Evolutionary conservation across 2,329 filamentous ascomycete species (phyloP).

Genomic region (Aspergillus hortae): DNA sequence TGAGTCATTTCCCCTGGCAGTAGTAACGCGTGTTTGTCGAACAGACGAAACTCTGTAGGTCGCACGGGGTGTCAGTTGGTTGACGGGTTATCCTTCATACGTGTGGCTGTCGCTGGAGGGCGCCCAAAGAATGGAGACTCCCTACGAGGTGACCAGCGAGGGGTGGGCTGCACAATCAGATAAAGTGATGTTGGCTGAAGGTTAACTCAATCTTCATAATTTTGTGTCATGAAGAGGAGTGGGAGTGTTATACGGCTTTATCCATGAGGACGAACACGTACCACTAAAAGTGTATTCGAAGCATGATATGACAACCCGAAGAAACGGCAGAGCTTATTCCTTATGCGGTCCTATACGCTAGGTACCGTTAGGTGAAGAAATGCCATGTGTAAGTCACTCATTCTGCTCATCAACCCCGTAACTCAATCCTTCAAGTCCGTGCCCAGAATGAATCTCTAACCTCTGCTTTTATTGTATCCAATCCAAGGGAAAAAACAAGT

Average conservation of each 20-base stretch:
- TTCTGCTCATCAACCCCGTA: background rate
- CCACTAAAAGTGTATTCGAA: background rate
- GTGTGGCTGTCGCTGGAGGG: too few species aligned
- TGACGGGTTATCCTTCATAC: too few species aligned
- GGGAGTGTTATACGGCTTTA: background rate
- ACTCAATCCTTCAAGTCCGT: background rate
- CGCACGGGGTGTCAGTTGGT: too few species aligned
- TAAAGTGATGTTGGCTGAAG: background rate
- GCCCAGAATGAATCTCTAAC: constrained; percentile 14
- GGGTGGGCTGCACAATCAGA: background rate
- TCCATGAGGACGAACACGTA: background rate
- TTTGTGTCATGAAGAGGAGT: background rate
- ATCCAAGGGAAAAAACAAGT: constrained; percentile 13
- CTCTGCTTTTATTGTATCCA: constrained; percentile 17
- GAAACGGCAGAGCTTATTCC: too few species aligned
- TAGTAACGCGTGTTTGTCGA: too few species aligned
- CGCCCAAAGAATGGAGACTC: too few species aligned
- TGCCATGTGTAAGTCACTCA: too few species aligned
- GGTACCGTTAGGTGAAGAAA: too few species aligned
- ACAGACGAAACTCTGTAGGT: too few species aligned
- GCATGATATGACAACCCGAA: too few species aligned
- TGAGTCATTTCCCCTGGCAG: too few species aligned
- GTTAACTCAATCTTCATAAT: background rate
- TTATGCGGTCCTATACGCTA: too few species aligned
- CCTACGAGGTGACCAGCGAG: background rate